phyloP scores from a whole-genome alignment of 805 yeast species.

The Candida sithepensis region DNA sequence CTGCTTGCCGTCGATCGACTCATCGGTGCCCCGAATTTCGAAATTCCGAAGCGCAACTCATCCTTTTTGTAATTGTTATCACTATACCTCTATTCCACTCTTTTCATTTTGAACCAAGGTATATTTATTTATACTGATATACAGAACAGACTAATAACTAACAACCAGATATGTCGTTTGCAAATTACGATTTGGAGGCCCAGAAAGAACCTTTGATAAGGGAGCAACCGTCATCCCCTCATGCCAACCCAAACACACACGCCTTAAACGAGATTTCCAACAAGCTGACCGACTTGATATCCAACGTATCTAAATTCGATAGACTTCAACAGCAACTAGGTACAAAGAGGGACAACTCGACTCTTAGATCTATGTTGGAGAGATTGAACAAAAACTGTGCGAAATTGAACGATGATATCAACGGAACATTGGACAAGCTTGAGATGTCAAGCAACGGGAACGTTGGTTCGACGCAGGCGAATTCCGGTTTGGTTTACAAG shows the following conservation, averaged over 20 bases:
- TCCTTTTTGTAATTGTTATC: too few relatives aligned
- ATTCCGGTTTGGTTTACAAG: conserved; percentile 28
- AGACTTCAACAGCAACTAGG: conserved; percentile 49
- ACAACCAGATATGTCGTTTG: conserved; percentile 53
- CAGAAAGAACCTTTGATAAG: conserved; percentile 27
- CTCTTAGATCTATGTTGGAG: conserved; percentile 33
- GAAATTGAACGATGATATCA: conserved; percentile 14
- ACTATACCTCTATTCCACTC: too few relatives aligned
- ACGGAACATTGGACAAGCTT: conserved; percentile 11
- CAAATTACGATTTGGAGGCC: conserved; percentile 49
- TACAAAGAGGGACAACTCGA: conserved; percentile 43
- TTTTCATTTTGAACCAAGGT: too few relatives aligned
- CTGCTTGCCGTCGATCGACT: background rate
- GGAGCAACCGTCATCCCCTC: background rate
- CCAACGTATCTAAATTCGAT: conserved; percentile 48
- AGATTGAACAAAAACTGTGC: conserved; percentile 17
- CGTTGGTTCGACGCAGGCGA: conserved; percentile 7
- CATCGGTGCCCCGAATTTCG: background rate
- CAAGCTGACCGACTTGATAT: conserved; percentile 26
- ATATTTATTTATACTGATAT: too few relatives aligned
- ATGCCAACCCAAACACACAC: background rate
- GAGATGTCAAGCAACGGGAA: conserved; percentile 2
- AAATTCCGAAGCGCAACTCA: too few relatives aligned
- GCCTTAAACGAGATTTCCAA: conserved; percentile 17
- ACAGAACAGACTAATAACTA: too few relatives aligned